Base-by-base conservation (phyloP, 495 filamentous ascomycete species). In the Jackrogersella minutella region DNA sequence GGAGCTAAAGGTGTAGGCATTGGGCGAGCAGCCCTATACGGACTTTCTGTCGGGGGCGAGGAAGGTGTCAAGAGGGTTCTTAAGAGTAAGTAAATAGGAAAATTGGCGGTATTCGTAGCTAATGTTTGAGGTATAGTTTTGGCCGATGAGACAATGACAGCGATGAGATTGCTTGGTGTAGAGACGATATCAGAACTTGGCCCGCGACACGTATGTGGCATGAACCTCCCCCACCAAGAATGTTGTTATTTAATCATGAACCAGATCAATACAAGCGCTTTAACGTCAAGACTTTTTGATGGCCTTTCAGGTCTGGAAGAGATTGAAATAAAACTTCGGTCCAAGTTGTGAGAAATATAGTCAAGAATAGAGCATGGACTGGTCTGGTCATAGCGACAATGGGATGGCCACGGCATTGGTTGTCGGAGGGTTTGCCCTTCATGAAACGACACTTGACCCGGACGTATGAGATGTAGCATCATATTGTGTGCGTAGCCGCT, bases 1-100 rank as follows among this genome's bases (percentile, higher is more conserved):
- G 91, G 91, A 21, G 91, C 91, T 0, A 90, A 81, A 62, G 90
- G 87, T 13, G 91, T 93, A 1, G 91, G 91, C 11, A 85, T 95
- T 57, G 91, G 91, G 3, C 78, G 91, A 49, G 83, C 89, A 49
- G 85, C 89, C 66, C 75, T 95, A 37, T 96, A 87, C 65, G 91
- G 88, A 2, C 78, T 91, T 5, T 87, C 85, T 16, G 91, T 88
- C 62, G 93, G 91, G 64, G 91, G 91, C 24, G 81, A 84, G 49
- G 85, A 87, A 58, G 91, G 91, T 3, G 90, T 94, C 49, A 87
- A 88, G 73, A 81, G 90, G 79, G 80, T 91, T 54, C 79, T 93
- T 64, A 84, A 91, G 73, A 92, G 87, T 89, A 81, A 73, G 85
- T 79, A 17, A 5, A 91, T 66, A 82, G 88, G 73, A 90, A 83